Base-by-base conservation (phyloP, 2,329 filamentous ascomycete species). In the Raffaelea albimanens region DNA sequence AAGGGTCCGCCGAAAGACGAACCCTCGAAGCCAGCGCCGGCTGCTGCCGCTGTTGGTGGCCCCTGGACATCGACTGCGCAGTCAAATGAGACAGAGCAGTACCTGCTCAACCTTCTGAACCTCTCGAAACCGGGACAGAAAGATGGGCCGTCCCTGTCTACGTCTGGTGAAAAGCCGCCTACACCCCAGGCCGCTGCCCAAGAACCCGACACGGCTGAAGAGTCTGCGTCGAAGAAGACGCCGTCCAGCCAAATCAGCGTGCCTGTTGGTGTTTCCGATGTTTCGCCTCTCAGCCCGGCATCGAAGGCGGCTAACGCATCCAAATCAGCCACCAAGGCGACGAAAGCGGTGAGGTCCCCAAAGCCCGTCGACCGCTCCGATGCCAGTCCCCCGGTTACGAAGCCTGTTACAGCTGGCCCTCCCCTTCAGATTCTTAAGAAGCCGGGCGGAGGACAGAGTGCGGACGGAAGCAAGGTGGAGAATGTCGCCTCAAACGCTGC, bases 61-160 rank as follows among this genome's bases (percentile, higher is more conserved):
- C 54, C 58, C n/a, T 76, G 74, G 66, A 69, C 65, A 53, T 64
- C 69, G 22, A 68, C 69, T 31, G 69, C 76, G 40, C 76, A 79
- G 46, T 67, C 76, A 20, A 74, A 80, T 42, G 83, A 88, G 62
- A 87, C 89, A 4, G 86, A 94, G 64, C 83, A 91, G 53, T 86
- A 93, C 60, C 73, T 98, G 43, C 79, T 97, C 52, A 85, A 87
- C 57, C 73, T 97, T 50, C 76, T 98, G 53, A 93, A 89, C 59
- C 82, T 85, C 43, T 82, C 85, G 45, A 89, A 83, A 66, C 79
- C 80, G 13, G 71, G 73, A 49, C 79, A 83, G 62, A 71, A 67
- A 43, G 76, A 81, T 42, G 67, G 67, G 53, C 25, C 25, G 7
- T 29, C 25, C 7, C 25, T 29, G 25, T n/a, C n/a, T n/a, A 13